Percentiles rank a stretch among this genome's conserved stretches.
Evolutionary conservation across 1,284 basidiomycete species (phyloP).

Genomic region (Fomitopsis schrenkii): DNA sequence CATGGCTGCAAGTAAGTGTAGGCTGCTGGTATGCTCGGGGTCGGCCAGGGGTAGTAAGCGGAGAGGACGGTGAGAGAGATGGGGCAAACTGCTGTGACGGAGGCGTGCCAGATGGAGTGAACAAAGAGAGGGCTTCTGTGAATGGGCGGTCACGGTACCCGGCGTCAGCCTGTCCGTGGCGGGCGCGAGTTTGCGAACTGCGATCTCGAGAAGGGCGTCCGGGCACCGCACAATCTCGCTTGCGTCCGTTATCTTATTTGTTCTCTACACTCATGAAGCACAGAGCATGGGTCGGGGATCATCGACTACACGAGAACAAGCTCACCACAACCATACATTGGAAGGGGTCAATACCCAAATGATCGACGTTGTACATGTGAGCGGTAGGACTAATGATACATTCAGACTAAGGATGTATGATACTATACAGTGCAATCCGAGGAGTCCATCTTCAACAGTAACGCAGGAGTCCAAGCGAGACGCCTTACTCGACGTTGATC

Average conservation of each 20-base stretch:
- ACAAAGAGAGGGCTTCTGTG: background rate
- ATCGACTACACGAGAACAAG: too few species aligned
- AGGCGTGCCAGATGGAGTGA: background rate
- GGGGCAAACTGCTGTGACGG: background rate
- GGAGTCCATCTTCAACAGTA: background rate
- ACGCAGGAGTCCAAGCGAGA: background rate
- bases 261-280: background rate
- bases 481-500: constrained; percentile 28
- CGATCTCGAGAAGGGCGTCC: background rate
- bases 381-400: background rate
- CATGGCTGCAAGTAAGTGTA: background rate
- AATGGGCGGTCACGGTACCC: constrained; percentile 5
- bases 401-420: background rate
- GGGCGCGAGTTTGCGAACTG: background rate
- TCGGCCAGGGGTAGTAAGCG: background rate
- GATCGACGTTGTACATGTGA: background rate
- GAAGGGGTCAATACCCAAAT: too few species aligned
- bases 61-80: background rate
- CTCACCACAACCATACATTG: too few species aligned
- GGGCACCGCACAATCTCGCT: background rate
- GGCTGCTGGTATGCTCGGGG: background rate
- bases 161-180: background rate
- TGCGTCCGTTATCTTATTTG: background rate
- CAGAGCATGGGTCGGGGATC: too few species aligned
- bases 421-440: background rate